These are phyloP conservation scores for Rugonectria rugulosa DNA, from an alignment of 2,329 filamentous ascomycete genomes.

Conservation along the genomic window DNA sequence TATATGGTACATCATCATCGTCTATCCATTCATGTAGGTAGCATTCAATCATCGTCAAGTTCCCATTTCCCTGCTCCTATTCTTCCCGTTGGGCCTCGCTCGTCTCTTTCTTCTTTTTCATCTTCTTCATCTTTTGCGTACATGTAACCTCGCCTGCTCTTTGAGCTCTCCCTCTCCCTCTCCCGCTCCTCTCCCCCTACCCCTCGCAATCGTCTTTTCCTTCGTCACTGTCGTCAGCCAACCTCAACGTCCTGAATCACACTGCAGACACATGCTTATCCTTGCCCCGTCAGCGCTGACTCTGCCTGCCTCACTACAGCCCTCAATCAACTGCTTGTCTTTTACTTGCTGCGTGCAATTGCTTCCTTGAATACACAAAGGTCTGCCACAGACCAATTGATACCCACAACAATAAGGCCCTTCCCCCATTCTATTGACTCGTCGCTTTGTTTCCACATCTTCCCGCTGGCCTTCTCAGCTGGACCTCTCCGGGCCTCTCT, in stretches of 20 bases:
- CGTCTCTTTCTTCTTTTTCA: not conserved
- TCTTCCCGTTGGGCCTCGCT: slow-evolving; percentile 8
- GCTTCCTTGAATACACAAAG: not conserved
- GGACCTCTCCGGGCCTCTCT: not conserved
- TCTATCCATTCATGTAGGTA: no score
- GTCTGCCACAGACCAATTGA: slow-evolving; percentile 2
- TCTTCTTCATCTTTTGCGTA: not conserved
- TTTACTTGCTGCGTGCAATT: not conserved
- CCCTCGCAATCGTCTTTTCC: no score
- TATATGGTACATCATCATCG: no score
- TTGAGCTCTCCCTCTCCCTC: no score
- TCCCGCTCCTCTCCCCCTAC: no score
- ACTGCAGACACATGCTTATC: not conserved
- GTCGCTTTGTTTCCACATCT: no score
- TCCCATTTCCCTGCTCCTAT: slow-evolving; percentile 11
- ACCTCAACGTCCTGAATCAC: no score
- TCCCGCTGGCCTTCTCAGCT: not conserved
- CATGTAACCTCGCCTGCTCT: not conserved
- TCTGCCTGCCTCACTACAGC: not conserved
- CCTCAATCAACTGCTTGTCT: no score
- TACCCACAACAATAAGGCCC: slow-evolving; percentile 1
- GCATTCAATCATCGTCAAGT: slow-evolving; percentile 12
- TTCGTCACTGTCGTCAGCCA: no score
- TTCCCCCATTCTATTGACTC: not conserved
- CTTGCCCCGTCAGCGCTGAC: not conserved